These are phyloP conservation scores for Rhizophagus prolifer DNA, from an alignment of 192 early-diverging fungal genomes.

Conservation along the genomic window DNA sequence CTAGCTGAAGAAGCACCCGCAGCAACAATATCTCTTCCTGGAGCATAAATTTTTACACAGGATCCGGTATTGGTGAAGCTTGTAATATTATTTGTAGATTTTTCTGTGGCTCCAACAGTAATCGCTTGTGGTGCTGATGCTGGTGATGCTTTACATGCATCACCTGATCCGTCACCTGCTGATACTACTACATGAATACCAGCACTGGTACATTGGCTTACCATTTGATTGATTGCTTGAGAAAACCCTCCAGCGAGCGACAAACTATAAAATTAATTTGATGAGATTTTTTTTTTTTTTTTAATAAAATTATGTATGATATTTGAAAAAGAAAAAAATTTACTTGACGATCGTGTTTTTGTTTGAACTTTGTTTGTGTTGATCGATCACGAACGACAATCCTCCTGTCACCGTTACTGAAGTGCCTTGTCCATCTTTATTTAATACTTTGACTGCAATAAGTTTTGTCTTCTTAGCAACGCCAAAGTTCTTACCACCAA, in stretches of 20 bases:
- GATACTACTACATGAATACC: conserved; percentile 60
- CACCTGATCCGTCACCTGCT: conserved; percentile 57
- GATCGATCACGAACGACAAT: conserved; percentile 49
- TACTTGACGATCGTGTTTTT: conserved; percentile 28
- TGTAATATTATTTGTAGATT: conserved; percentile 71
- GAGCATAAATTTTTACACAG: conserved; percentile 94
- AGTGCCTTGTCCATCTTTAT: conserved; percentile 46
- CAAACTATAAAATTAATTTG: conserved; percentile 33
- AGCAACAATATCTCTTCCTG: conserved; percentile 47
- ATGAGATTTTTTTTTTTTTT: conserved; percentile 6
- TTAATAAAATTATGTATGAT: conserved; percentile 26
- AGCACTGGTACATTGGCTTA: conserved; percentile 35
- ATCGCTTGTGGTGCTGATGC: conserved; percentile 57
- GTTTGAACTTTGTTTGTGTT: not conserved
- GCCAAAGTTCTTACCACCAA: conserved; percentile 64
- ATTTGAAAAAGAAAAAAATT: not conserved
- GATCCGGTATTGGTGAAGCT: conserved; percentile 81
- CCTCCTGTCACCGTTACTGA: conserved; percentile 55
- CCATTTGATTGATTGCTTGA: conserved; percentile 31
- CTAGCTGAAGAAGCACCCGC: not conserved
- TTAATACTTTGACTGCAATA: conserved; percentile 60
- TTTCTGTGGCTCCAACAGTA: conserved; percentile 82
- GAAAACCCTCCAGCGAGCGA: conserved; percentile 40
- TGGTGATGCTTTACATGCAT: conserved; percentile 52
- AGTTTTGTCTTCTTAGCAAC: conserved; percentile 59